Evolutionary conservation across 495 filamentous ascomycete species (phyloP), one percentile per base, ranked within the genome.

Genomic region (Xanthoparmelia taractica): DNA sequence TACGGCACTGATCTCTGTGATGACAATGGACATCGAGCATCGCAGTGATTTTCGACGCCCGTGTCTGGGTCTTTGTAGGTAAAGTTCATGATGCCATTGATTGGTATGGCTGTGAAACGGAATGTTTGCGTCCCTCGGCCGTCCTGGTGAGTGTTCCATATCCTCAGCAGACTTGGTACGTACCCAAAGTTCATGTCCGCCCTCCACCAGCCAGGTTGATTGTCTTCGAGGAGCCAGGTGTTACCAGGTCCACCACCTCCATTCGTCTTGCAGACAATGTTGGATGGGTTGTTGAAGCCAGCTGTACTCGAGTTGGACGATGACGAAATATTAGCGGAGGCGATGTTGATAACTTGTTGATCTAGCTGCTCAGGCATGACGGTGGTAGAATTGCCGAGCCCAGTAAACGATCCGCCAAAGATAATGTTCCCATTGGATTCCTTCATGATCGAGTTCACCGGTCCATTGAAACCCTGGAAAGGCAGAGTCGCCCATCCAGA

Each of bases 61-160:
- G 87, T 87, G 1, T 75, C 79, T 0, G 88, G 84, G 70, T 96
- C 90, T 54, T 82, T 87, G 66, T 91, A 97, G 43, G 92, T 96
- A 66, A 98, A 81, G 73, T 97, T 97, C 89, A 97, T 91, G 71
- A 97, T 96, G 38, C 95, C 95, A 68, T 87, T 86, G 68, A 91
- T 84, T 8, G 91, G 91, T 37, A 91, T 74, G 25, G 89, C 86
- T 36, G 89, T 89, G 69, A 90, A 92, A 41, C 91, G 82, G 77
- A 90, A 98, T 20, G 84, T 84, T 73, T 88, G 86, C 11, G 94
- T 97, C 36, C 94, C 93, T 61, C 92, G 84, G 59, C 89, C 91
- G 72, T 91, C 85, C 58, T 86, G 79, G 65, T 90, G 86, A 13
- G 95, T 95, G 74, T 98, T 98, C 79, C 90, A 90, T 8, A 98